Evolutionary conservation across 805 yeast genomes (phyloP).

Genomic region (Cyberlindnera maclurae): DNA sequence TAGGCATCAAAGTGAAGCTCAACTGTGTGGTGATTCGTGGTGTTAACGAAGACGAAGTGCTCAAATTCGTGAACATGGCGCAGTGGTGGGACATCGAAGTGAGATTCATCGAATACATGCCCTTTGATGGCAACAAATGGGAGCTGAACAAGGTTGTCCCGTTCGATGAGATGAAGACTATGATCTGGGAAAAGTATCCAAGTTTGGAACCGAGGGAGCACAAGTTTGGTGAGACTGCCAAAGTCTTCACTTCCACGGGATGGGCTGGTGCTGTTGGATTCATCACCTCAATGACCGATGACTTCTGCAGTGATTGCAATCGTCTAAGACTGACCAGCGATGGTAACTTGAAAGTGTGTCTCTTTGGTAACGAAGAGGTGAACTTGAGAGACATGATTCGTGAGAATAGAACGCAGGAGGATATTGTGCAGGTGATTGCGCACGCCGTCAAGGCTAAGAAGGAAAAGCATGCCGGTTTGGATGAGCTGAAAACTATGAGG

Average conservation of each 20-base stretch:
- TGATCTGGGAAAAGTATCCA: conserved; percentile 28
- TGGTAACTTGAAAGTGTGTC: conserved; percentile 48
- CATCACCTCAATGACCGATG: conserved; percentile 49
- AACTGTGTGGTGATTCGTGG: conserved; percentile 45
- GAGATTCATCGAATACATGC: conserved; percentile 53
- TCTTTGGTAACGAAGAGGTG: conserved; percentile 46
- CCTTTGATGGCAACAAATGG: conserved; percentile 52
- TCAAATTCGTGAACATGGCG: conserved; percentile 39
- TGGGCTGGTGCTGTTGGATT: conserved; percentile 42
- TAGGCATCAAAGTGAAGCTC: conserved; percentile 39
- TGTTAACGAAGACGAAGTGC: conserved; percentile 44
- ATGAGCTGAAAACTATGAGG: conserved; percentile 36
- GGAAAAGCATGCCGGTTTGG: conserved; percentile 46
- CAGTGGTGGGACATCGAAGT: conserved; percentile 35
- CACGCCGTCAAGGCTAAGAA: conserved; percentile 39
- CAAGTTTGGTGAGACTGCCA: conserved; percentile 43
- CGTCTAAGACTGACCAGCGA: conserved; percentile 44
- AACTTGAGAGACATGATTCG: conserved; percentile 39
- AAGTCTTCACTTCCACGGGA: conserved; percentile 35
- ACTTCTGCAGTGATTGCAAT: conserved; percentile 47
- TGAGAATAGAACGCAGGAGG: conserved; percentile 27
- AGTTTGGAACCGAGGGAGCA: conserved; percentile 17
- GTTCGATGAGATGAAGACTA: conserved; percentile 35
- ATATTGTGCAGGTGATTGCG: conserved; percentile 34
- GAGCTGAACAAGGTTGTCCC: conserved; percentile 36